phyloP scores from a whole-genome alignment of 2,329 filamentous ascomycete species.

The Verticillium alfalfae region DNA sequence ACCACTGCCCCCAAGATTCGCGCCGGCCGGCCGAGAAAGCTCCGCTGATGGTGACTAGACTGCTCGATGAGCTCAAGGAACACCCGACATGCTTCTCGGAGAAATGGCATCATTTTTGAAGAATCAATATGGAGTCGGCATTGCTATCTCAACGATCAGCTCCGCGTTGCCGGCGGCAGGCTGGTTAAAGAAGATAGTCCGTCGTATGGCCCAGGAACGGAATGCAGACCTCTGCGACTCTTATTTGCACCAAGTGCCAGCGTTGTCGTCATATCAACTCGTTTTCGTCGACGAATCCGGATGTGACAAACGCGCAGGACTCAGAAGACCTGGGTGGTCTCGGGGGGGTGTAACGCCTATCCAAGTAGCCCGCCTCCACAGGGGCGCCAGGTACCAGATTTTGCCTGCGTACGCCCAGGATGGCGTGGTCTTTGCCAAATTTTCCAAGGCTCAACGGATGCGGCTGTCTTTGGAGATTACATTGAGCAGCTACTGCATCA shows the following conservation, averaged over 20 bases:
- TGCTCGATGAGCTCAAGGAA: neutral
- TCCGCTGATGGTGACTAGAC: neutral
- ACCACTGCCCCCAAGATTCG: neutral
- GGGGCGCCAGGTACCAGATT: slow-evolving; percentile 5
- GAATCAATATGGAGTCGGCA: neutral
- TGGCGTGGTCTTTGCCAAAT: slow-evolving; percentile 17
- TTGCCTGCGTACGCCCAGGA: slow-evolving; percentile 18
- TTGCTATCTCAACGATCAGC: neutral
- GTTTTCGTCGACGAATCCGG: slow-evolving; percentile 29
- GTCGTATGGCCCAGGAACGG: slow-evolving; percentile 22
- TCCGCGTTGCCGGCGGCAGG: neutral
- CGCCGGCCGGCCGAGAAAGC: neutral
- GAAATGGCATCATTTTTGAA: neutral
- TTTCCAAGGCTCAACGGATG: slow-evolving; percentile 8
- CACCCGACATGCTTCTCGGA: neutral
- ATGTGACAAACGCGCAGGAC: slow-evolving; percentile 24
- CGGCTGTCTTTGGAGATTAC: slow-evolving; percentile 19
- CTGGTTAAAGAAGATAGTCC: slow-evolving; percentile 23
- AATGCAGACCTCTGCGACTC: slow-evolving; percentile 25
- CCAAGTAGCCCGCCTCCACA: slow-evolving; percentile 14
- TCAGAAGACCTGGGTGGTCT: slow-evolving; percentile 26
- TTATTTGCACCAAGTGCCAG: slow-evolving; percentile 25
- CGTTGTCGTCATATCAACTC: slow-evolving; percentile 21
- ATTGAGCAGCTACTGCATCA: slow-evolving; percentile 23
- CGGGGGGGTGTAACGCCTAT: slow-evolving; percentile 18